phyloP scores from a whole-genome alignment of 2,329 filamentous ascomycete species.

The Gaeumannomyces tritici region DNA sequence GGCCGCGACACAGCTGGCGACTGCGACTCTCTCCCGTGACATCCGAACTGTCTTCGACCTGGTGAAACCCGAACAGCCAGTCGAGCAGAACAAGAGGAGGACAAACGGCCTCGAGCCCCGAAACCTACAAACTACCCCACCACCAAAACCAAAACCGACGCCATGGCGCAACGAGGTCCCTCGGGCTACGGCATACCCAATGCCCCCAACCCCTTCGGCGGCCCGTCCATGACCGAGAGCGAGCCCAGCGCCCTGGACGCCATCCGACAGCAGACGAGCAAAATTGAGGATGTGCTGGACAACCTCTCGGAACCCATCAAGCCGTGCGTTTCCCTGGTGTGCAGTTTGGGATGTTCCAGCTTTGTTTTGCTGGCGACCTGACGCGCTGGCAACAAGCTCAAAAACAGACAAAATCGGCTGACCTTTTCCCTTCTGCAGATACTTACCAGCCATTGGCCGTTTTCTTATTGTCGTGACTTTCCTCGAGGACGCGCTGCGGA shows the following conservation, averaged over 20 bases:
- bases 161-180: conserved; percentile 48
- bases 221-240: conserved; percentile 46
- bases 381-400: not conserved
- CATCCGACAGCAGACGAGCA: conserved; percentile 91
- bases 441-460: conserved; percentile 88
- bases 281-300: conserved; percentile 92
- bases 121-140: not conserved
- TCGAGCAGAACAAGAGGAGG: not conserved
- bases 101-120: not conserved
- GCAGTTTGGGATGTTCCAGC: not conserved
- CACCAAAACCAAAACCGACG: not conserved
- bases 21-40: not conserved
- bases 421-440: conserved; percentile 42
- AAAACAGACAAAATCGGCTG: not conserved
- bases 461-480: conserved; percentile 98
- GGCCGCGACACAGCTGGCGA: not conserved
- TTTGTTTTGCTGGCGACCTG: not conserved
- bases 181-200: conserved; percentile 73
- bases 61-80: not conserved
- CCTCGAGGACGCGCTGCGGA: conserved; percentile 89
- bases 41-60: not conserved
- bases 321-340: conserved; percentile 55
- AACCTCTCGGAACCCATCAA: conserved; percentile 82
- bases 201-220: conserved; percentile 62
- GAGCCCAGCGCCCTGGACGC: conserved; percentile 75